Base-by-base conservation (phyloP, 1,284 basidiomycete species). In the Sanguinoderma infundibulare region DNA sequence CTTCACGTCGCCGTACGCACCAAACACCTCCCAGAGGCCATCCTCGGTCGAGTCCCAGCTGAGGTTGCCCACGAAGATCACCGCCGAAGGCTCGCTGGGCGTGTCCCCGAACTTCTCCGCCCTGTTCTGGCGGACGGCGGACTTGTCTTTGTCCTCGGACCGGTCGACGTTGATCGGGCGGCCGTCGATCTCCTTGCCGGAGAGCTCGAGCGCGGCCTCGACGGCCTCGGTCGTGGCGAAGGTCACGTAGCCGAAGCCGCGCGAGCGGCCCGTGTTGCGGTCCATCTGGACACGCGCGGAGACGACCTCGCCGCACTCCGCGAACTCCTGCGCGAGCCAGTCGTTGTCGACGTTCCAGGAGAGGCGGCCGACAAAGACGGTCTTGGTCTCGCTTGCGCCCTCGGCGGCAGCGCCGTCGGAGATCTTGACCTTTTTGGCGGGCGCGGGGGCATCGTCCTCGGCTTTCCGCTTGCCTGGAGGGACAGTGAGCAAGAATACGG, bases 291-390 rank as follows among this genome's bases (percentile, higher is more conserved):
- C 96, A 34, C 87, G 90, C 15, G 95, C 95, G 38, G 87, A 89
- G 67, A 90, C 84, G 68, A 99, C 87, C 76, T 96, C 91, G 63
- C 97, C 97, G 72, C 90, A 96, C 57, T 85, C 82, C 53, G 90
- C 88, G 71, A 99, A 98, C 77, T 98, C 97, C 76, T 89, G 86
- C 57, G 90, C 87, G 67, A 99, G 89, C 86, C 96, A 95, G 78
- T 98, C 97, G 76, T 96, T 93, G 83, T 98, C 97, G 69, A 99
- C 91, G 76, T 95, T 96, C 96, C 96, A 99, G 35, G 95, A 97
- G 54, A 99, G 85, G 66, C 88, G 87, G 58, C 97, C 97, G 69
- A 99, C 95, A 74, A 96, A 99, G 71, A 98, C 86, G 55, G 89
- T 91, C 74, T 85, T 90, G 51, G 83, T 85, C 65, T 84, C 64